Evolutionary conservation across 306 rosid species (phyloP).

Genomic region (Quercus glauca): DNA sequence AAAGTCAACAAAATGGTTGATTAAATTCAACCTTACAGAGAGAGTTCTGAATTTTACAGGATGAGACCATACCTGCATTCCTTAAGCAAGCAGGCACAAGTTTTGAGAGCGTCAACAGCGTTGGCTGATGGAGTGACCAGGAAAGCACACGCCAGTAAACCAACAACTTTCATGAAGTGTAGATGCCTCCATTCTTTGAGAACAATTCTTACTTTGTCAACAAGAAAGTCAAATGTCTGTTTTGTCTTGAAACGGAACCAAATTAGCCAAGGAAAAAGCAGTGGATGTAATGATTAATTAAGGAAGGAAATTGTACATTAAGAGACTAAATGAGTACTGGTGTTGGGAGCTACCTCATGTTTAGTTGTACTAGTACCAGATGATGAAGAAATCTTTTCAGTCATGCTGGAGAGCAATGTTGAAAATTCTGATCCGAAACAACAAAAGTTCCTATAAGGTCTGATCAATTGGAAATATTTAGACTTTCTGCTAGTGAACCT

Average conservation of each 20-base stretch:
- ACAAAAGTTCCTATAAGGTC: slow-evolving; percentile 25
- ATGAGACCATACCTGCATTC: slow-evolving; percentile 71
- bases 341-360: slow-evolving; percentile 36
- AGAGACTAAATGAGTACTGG: slow-evolving; percentile 1
- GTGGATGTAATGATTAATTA: background rate
- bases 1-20: too few species aligned
- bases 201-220: slow-evolving; percentile 23
- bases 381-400: slow-evolving; percentile 26
- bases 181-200: slow-evolving; percentile 50
- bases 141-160: slow-evolving; percentile 49
- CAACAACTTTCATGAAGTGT: slow-evolving; percentile 41
- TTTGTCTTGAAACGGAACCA: slow-evolving; percentile 20
- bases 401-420: slow-evolving; percentile 25
- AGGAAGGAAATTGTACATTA: background rate
- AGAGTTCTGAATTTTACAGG: too few species aligned
- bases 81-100: slow-evolving; percentile 89
- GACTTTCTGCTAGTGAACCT: slow-evolving; percentile 37
- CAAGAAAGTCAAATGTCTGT: slow-evolving; percentile 22
- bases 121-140: slow-evolving; percentile 71
- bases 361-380: slow-evolving; percentile 18
- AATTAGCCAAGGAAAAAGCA: background rate
- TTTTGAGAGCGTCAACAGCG: slow-evolving; percentile 92
- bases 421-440: slow-evolving; percentile 30
- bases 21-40: too few species aligned
- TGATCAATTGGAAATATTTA: slow-evolving; percentile 22